Conservation (phyloP, 208 protist genomes). For the Leishmania tarentolae region DNA sequence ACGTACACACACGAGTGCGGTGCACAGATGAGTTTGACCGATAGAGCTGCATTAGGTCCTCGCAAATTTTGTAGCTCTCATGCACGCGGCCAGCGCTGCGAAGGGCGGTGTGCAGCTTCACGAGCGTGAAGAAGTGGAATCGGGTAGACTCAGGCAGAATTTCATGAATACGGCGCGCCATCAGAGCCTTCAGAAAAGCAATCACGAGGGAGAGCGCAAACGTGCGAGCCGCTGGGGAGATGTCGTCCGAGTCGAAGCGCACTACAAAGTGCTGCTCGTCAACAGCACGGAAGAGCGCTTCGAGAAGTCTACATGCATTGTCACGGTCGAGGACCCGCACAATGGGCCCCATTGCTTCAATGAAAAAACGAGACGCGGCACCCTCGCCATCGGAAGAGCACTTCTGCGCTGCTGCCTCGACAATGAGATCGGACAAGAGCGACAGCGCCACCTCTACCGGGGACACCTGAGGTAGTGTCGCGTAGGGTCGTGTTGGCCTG, state of each 20-base stretch:
- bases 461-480: slow-evolving; percentile 14
- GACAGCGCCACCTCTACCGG: slow-evolving; percentile 51
- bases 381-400: slow-evolving; percentile 65
- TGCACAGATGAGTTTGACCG: slow-evolving; percentile 43
- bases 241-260: slow-evolving; percentile 32
- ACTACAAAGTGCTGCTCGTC: slow-evolving; percentile 70
- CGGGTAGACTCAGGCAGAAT: slow-evolving; percentile 40
- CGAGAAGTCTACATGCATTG: slow-evolving; percentile 50
- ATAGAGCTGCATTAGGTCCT: slow-evolving; percentile 67
- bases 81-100: slow-evolving; percentile 39
- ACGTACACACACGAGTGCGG: slow-evolving; percentile 16
- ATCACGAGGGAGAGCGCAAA: slow-evolving; percentile 45
- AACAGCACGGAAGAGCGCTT: slow-evolving; percentile 54
- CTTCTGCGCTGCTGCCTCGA: slow-evolving; percentile 53
- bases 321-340: slow-evolving; percentile 29
- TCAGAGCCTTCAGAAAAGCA: slow-evolving; percentile 72
- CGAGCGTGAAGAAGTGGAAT: slow-evolving; percentile 68
- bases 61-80: slow-evolving; percentile 68
- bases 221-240: slow-evolving; percentile 10
- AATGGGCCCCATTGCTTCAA: slow-evolving; percentile 53
- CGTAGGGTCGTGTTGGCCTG: neutral
- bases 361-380: slow-evolving; percentile 64
- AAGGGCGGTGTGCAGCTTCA: slow-evolving; percentile 70
- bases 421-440: slow-evolving; percentile 68
- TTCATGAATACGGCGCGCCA: slow-evolving; percentile 47